Base-by-base conservation (phyloP, 2,329 filamentous ascomycete species). In the Fusarium scirpi region DNA sequence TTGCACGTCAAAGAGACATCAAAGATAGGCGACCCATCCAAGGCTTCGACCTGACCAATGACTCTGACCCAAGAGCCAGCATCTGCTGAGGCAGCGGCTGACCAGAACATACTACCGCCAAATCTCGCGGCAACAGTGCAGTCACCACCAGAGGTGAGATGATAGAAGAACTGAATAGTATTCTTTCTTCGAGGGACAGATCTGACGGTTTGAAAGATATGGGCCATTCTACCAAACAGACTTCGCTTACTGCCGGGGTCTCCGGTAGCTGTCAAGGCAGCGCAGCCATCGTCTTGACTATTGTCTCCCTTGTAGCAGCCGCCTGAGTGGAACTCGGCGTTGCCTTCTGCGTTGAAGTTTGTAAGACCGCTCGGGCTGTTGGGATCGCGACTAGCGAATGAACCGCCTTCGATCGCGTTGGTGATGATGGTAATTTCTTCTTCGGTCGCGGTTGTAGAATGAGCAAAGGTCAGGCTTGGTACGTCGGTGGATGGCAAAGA, bases 111-210 rank as follows among this genome's bases (percentile, higher is more conserved):
- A 0, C 8, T 22, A 8, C 47, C 40, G 0, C 53, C 58, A 2
- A 69, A 43, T 8, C 12, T 40, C 2, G 58, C 64, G 2, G 30
- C 58, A 16, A 63, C 16, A 2, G 52, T 15, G 9, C 64, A 68
- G 2, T 29, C 24, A 2, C 30, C 46, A 8, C 25, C 48, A 11
- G 49, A 43, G 10, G 8, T 44, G 3, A 68, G 12, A 2, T 22
- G 7, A 22, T 67, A 67, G n/a, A 34, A 45, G 20, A 68, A 68
- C 22, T 64, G 65, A 11, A 68, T 40, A 1, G 66, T 69, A 12
- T 69, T 69, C 25, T 56, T 63, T 3, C 16, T 56, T 3, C 34
- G 40, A 0, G 34, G 34, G 3, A 58, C 22, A 7, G n/a, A 25
- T 1, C 8, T 51, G 3, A 68, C 25, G 3, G 30, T 34, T 32